Evolutionary conservation across 1,284 basidiomycete genomes (phyloP), one percentile per base, ranked within the genome.

Genomic region (Peniophora sp.): DNA sequence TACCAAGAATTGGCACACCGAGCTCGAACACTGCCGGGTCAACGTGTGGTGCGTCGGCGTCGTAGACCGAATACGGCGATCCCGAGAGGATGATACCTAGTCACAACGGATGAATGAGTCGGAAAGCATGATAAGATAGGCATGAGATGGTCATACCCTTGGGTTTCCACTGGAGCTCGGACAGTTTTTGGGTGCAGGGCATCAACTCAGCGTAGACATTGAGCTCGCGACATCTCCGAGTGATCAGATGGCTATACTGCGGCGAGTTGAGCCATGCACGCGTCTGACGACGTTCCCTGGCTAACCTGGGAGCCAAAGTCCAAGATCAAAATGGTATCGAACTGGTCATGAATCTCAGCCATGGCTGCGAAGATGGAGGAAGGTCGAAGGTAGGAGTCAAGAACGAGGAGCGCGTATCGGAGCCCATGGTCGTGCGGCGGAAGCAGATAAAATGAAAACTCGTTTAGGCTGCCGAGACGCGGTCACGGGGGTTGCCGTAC

Each of bases 21-120:
- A 90, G 78, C 41, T 85, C 80, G 62, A 95, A 99, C n/a, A 99
- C 86, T n/a, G 79, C 86, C 17, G 93, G 91, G 68, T 99, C 96
- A 45, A 95, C 94, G 58, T 94, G 91, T 15, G 97, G 97, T 5
- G 97, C 88, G 59, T 88, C 93, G 37, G 80, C 68, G 58, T 96
- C 96, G 69, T 98, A 99, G 17, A 99, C 97, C 37, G 96, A 98
- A 73, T 97, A 99, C 0, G 97, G 97, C 12, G 97, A 98, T 52
- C 97, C 97, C 44, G 95, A 98, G 42, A 99, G 80, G 63, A 99
- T 98, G 67, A 99, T 88, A 55, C 97, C 94, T 95, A 8, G 8
- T 18, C 22, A 32, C n/a, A 24, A 17, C 23, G 22, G 32, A 17
- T 47, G 10, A 14, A 12, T 17, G 15, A 18, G 11, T 20, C 5